A percentile compares a stretch with the other conserved stretches of the same genome.
phyloP scores from a whole-genome alignment of 2,329 filamentous ascomycete species.

The Colletotrichum tanaceti region DNA sequence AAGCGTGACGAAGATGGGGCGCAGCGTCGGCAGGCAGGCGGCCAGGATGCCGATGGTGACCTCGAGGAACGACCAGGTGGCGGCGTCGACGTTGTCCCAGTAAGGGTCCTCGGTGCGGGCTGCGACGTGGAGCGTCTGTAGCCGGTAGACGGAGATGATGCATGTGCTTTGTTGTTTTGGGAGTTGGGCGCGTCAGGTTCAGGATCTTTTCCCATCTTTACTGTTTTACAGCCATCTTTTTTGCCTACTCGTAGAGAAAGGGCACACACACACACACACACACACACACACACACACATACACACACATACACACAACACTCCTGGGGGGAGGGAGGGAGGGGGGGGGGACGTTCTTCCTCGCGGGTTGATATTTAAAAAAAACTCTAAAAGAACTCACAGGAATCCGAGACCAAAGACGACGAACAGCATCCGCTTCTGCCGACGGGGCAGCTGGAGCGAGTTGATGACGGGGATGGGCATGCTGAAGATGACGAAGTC shows the following conservation, averaged over 20 bases:
- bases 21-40: constrained; percentile 47
- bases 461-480: constrained; percentile 45
- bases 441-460: constrained; percentile 42
- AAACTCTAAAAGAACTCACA: constrained; percentile 43
- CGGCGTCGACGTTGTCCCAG: constrained; percentile 49
- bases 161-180: constrained; percentile 43
- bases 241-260: too few species aligned
- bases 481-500: constrained; percentile 46
- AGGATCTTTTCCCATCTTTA: background rate
- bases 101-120: constrained; percentile 42
- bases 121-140: constrained; percentile 46
- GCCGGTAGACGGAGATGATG: constrained; percentile 46
- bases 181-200: background rate
- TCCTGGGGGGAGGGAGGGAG: background rate
- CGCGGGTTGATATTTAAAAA: too few species aligned
- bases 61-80: constrained; percentile 49
- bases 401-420: constrained; percentile 47
- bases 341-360: too few species aligned
- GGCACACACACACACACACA: too few species aligned
- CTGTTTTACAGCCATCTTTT: too few species aligned
- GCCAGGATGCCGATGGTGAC: constrained; percentile 47
- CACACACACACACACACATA: too few species aligned
- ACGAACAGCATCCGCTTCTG: constrained; percentile 44
- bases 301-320: too few species aligned
- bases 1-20: constrained; percentile 45